Conservation (phyloP, 179 eudicot species). For the Gypsophila paniculata region DNA sequence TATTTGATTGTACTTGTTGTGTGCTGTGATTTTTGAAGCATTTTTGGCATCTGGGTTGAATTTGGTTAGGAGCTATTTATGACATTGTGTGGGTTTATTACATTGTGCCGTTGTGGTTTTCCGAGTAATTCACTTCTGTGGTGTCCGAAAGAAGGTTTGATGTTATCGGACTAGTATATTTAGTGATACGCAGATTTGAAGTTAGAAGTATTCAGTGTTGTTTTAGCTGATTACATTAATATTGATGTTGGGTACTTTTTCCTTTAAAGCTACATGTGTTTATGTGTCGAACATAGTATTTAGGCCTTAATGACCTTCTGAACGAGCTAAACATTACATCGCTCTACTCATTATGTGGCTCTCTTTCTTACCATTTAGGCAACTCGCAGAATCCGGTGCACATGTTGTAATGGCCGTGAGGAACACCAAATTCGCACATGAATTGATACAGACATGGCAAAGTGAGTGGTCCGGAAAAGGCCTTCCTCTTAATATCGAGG, state of each 20-base stretch:
- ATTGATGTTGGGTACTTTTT: too few relatives aligned
- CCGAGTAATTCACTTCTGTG: not conserved
- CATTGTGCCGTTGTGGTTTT: not conserved
- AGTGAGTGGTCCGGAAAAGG: constrained; percentile 75
- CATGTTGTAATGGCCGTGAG: constrained; percentile 97
- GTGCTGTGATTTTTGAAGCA: not conserved
- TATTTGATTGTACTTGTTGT: too few relatives aligned
- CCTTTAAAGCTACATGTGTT: not conserved
- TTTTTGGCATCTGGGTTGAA: not conserved
- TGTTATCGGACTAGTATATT: too few relatives aligned
- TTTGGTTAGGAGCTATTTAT: not conserved
- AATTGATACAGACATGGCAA: constrained; percentile 73
- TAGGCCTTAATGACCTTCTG: not conserved
- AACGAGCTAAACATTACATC: constrained; percentile 1
- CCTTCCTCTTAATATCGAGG: constrained; percentile 92
- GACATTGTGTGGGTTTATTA: not conserved
- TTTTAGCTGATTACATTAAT: too few relatives aligned
- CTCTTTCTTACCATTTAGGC: constrained; percentile 38
- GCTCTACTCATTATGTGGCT: constrained; percentile 20
- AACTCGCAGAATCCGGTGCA: constrained; percentile 91
- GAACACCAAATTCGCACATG: constrained; percentile 67
- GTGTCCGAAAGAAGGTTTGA: too few relatives aligned
- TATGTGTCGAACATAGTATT: not conserved
- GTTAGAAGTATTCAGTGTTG: too few relatives aligned
- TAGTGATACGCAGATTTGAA: too few relatives aligned